Evolutionary conservation across 2,329 filamentous ascomycete species (phyloP).

Genomic region (Talaromyces sp.): DNA sequence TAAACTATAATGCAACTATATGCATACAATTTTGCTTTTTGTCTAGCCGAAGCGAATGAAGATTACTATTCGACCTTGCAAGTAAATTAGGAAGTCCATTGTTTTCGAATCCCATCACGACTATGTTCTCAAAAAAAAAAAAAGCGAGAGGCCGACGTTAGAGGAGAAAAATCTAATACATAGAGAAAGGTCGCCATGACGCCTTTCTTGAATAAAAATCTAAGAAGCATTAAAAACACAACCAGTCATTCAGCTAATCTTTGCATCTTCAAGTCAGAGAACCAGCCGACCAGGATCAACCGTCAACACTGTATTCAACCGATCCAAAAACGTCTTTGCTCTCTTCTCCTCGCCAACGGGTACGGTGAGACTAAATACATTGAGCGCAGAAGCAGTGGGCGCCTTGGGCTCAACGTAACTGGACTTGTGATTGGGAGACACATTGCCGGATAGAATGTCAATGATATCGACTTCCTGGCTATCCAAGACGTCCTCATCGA

Average conservation of each 20-base stretch:
- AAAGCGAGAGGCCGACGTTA: not conserved
- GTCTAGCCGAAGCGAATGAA: not conserved
- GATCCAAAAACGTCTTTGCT: conserved; percentile 76
- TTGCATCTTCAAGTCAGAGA: conserved; percentile 31
- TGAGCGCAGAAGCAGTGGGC: conserved; percentile 48
- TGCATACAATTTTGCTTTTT: not conserved
- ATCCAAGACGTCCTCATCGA: not conserved
- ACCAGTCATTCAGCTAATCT: not conserved
- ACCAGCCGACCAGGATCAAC: conserved; percentile 74
- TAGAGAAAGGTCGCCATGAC: not conserved
- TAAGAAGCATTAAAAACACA: not conserved
- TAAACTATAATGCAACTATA: not conserved
- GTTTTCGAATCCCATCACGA: not conserved
- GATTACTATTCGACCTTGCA: not conserved
- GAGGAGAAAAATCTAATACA: not conserved
- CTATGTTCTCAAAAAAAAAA: not conserved
- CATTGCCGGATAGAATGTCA: conserved; percentile 66
- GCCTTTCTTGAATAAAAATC: not conserved
- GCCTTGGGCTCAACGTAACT: conserved; percentile 21
- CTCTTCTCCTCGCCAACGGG: conserved; percentile 76
- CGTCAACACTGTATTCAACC: conserved; percentile 80
- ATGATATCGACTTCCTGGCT: conserved; percentile 76
- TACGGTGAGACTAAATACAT: conserved; percentile 79
- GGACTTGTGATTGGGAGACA: conserved; percentile 15
- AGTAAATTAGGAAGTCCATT: not conserved